Percentiles rank a stretch among this genome's conserved stretches.
These are phyloP conservation scores for Ehretia macrophylla DNA, from an alignment of 257 asterid genomes.

Conservation along the genomic window DNA sequence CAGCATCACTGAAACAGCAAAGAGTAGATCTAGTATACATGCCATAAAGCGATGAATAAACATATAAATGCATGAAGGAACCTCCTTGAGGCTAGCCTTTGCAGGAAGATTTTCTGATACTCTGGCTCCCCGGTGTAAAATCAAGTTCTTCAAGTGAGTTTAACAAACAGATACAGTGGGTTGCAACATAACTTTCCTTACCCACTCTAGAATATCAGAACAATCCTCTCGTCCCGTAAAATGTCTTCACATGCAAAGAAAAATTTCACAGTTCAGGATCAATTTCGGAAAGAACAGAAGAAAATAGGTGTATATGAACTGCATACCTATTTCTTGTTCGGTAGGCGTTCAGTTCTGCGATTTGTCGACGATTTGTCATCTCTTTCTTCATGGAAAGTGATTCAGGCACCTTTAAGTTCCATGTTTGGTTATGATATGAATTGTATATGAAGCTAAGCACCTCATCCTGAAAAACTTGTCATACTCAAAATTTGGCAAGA, in stretches of 20 bases:
- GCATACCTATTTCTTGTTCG: conserved; percentile 68
- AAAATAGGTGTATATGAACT: not conserved
- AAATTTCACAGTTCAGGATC: not conserved
- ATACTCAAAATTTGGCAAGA: conserved; percentile 2
- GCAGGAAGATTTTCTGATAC: not conserved
- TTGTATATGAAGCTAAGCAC: conserved; percentile 66
- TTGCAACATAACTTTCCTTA: conserved; percentile 43
- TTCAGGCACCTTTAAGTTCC: conserved; percentile 54
- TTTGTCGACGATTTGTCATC: conserved; percentile 39
- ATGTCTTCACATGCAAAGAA: conserved; percentile 44
- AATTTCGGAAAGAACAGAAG: not conserved
- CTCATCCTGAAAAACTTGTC: conserved; percentile 45
- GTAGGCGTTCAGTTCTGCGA: conserved; percentile 55
- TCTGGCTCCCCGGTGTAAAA: too few species aligned
- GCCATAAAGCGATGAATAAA: not conserved
- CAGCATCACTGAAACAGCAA: too few species aligned
- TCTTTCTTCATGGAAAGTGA: conserved; percentile 74
- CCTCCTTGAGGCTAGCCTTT: not conserved
- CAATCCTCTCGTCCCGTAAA: conserved; percentile 60
- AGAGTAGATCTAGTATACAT: too few species aligned
- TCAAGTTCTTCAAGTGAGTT: not conserved
- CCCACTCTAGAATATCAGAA: conserved; percentile 62
- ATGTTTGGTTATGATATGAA: conserved; percentile 46
- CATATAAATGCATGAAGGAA: not conserved
- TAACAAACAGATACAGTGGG: conserved; percentile 18